Conservation (phyloP, 1,284 basidiomycete genomes). For the Irpex sp. region DNA sequence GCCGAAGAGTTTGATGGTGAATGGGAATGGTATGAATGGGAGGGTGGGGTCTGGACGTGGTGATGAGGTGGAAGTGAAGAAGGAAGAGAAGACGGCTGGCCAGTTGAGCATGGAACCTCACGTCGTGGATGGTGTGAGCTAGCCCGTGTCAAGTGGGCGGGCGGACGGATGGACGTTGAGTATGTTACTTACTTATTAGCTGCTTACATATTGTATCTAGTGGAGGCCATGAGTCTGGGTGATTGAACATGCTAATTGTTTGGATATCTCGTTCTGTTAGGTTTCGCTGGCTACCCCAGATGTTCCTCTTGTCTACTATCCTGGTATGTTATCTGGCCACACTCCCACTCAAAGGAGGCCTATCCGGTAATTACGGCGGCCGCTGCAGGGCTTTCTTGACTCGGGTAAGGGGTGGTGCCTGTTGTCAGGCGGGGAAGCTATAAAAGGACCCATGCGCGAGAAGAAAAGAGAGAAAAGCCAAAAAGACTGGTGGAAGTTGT, state of each 20-base stretch:
- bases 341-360: neutral
- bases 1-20: slow-evolving; percentile 16
- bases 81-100: slow-evolving; percentile 19
- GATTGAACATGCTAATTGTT: neutral
- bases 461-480: neutral
- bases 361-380: neutral
- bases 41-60: slow-evolving; percentile 11
- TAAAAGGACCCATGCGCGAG: neutral
- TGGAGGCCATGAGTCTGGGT: neutral
- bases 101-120: slow-evolving; percentile 12
- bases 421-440: slow-evolving; percentile 4
- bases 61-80: neutral
- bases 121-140: slow-evolving; percentile 16
- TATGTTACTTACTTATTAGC: neutral
- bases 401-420: neutral
- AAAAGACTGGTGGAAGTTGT: neutral
- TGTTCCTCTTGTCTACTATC: neutral
- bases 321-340: no score
- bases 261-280: neutral
- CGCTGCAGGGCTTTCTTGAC: neutral
- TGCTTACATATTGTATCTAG: neutral
- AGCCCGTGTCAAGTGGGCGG: slow-evolving; percentile 1
- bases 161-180: neutral
- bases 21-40: neutral
- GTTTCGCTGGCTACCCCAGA: neutral